Conservation (phyloP, 108 stramenopile genomes). For the Cyclostephanos tholiformis region DNA sequence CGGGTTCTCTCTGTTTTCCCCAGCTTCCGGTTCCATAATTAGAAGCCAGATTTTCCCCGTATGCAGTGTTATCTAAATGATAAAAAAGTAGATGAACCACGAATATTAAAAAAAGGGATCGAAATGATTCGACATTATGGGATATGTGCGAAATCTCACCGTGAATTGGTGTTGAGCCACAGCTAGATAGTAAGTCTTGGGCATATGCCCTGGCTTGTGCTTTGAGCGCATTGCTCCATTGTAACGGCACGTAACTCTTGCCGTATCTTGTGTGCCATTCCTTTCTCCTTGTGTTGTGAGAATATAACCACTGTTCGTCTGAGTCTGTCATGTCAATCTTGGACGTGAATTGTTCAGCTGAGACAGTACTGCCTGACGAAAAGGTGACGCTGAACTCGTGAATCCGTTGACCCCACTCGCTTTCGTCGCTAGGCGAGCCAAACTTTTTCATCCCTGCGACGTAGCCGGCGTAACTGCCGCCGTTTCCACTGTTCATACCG, state of each 20-base stretch:
- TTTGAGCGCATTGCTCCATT: slow-evolving; percentile 22
- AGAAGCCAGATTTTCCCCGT: slow-evolving; percentile 23
- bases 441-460: slow-evolving; percentile 17
- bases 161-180: background rate
- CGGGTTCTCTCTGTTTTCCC: background rate
- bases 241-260: slow-evolving; percentile 5
- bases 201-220: slow-evolving; percentile 9
- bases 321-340: slow-evolving; percentile 6
- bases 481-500: slow-evolving; percentile 30
- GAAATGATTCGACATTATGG: background rate
- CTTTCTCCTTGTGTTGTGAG: slow-evolving; percentile 36
- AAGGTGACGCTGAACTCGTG: slow-evolving; percentile 15
- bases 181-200: background rate
- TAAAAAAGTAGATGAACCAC: no score
- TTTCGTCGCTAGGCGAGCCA: slow-evolving; percentile 12
- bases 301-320: slow-evolving; percentile 19
- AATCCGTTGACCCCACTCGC: slow-evolving; percentile 13
- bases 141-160: slow-evolving; percentile 12
- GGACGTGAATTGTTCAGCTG: background rate
- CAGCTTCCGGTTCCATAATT: slow-evolving; percentile 9
- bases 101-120: slow-evolving; percentile 9
- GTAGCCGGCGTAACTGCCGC: slow-evolving; percentile 13
- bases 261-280: slow-evolving; percentile 18
- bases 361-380: background rate
- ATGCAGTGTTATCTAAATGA: background rate